A percentile compares a stretch with the other conserved stretches of the same genome.
phyloP scores from a whole-genome alignment of 768 basidiomycete genomes.

The Russula virescens region DNA sequence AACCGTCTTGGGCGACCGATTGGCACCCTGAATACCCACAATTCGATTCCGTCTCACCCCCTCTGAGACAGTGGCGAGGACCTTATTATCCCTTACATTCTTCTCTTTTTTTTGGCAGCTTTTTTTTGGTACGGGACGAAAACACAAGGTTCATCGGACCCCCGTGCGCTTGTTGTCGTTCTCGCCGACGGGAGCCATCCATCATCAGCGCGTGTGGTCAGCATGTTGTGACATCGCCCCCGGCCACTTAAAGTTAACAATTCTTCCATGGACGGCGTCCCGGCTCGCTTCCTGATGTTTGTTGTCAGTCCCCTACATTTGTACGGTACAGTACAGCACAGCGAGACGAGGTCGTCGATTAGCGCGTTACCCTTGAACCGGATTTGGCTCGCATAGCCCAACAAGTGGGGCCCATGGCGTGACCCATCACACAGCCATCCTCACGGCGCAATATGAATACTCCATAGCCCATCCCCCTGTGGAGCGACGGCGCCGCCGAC shows the following conservation, averaged over 20 bases:
- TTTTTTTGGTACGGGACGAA: conserved; percentile 15
- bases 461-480: not conserved
- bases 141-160: conserved; percentile 23
- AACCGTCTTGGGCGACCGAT: conserved; percentile 25
- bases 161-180: conserved; percentile 25
- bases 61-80: conserved; percentile 11
- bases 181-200: conserved; percentile 22
- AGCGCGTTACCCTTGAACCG: not conserved
- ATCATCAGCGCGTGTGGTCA: conserved; percentile 24
- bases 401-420: not conserved
- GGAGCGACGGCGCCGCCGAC: not conserved
- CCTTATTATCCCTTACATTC: conserved; percentile 1
- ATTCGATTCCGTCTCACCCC: conserved; percentile 10
- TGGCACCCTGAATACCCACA: conserved; percentile 24
- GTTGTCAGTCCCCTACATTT: conserved; percentile 7
- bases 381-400: conserved; percentile 12
- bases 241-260: conserved; percentile 15
- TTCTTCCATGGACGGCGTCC: conserved; percentile 19
- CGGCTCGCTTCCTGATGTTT: conserved; percentile 7
- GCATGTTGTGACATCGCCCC: conserved; percentile 24
- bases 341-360: not conserved
- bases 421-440: conserved; percentile 8
- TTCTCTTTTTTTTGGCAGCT: not conserved
- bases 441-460: conserved; percentile 7
- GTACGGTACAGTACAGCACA: not conserved